These are phyloP conservation scores for Petasospora fabianii DNA, from an alignment of 1,139 yeast species.

Conservation along the genomic window DNA sequence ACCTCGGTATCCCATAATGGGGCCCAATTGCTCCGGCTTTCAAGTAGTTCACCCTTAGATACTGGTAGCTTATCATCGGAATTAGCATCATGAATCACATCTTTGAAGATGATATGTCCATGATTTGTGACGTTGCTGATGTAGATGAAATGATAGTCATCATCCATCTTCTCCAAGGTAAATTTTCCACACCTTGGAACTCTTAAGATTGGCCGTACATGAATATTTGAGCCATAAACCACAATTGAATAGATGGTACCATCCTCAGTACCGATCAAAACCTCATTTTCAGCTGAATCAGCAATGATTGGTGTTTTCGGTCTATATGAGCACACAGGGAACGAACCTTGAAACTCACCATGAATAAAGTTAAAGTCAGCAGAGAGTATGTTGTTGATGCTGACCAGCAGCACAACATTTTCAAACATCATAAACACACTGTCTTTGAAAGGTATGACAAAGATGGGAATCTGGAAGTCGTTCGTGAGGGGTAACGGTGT, in stretches of 20 bases:
- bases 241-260: slow-evolving; percentile 39
- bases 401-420: slow-evolving; percentile 10
- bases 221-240: slow-evolving; percentile 14
- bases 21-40: slow-evolving; percentile 43
- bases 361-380: slow-evolving; percentile 39
- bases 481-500: slow-evolving; percentile 37
- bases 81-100: slow-evolving; percentile 8
- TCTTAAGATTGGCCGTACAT: slow-evolving; percentile 16
- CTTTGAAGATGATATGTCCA: slow-evolving; percentile 16
- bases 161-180: slow-evolving; percentile 15
- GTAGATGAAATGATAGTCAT: slow-evolving; percentile 18
- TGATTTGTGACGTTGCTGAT: slow-evolving; percentile 18
- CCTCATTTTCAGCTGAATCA: slow-evolving; percentile 31
- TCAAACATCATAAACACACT: slow-evolving; percentile 39
- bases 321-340: slow-evolving; percentile 39
- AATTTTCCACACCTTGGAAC: slow-evolving; percentile 19
- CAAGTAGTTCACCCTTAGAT: slow-evolving; percentile 12
- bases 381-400: slow-evolving; percentile 34
- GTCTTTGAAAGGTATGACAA: slow-evolving; percentile 36
- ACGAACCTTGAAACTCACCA: slow-evolving; percentile 24
- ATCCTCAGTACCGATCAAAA: slow-evolving; percentile 39
- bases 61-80: slow-evolving; percentile 2
- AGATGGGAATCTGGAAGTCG: slow-evolving; percentile 39
- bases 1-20: slow-evolving; percentile 43
- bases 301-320: slow-evolving; percentile 28